phyloP scores from a whole-genome alignment of 2,329 filamentous ascomycete species.

The Penicillium verrucosum region DNA sequence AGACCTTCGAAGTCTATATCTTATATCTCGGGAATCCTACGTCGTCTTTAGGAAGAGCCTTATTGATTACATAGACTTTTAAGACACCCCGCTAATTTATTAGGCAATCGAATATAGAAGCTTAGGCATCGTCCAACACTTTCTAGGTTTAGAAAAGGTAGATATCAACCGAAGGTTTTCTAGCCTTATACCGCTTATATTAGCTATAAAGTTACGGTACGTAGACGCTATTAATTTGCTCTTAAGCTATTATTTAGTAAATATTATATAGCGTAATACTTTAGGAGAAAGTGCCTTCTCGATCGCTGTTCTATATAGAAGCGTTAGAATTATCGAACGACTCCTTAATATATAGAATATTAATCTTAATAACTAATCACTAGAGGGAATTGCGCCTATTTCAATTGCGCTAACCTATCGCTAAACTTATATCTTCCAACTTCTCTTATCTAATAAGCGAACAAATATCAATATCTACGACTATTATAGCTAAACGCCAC shows the following conservation, averaged over 20 bases:
- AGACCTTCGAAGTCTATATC: background rate
- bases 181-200: background rate
- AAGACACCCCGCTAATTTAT: background rate
- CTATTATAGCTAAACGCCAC: background rate
- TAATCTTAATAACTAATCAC: background rate
- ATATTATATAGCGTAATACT: background rate
- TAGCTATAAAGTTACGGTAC: conserved; percentile 1
- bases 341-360: background rate
- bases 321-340: background rate
- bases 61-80: background rate
- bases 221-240: background rate
- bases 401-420: background rate
- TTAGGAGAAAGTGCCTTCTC: conserved; percentile 1
- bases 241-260: conserved; percentile 1
- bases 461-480: conserved; percentile 1
- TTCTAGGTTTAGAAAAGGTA: background rate
- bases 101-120: conserved; percentile 1
- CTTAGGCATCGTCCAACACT: background rate
- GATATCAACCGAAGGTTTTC: background rate
- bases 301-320: background rate
- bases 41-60: background rate
- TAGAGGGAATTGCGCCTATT: background rate
- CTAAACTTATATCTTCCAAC: background rate
- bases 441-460: background rate
- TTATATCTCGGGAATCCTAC: background rate